These are phyloP conservation scores for Calvatia gigantea DNA, from an alignment of 768 basidiomycete species.

Conservation along the genomic window DNA sequence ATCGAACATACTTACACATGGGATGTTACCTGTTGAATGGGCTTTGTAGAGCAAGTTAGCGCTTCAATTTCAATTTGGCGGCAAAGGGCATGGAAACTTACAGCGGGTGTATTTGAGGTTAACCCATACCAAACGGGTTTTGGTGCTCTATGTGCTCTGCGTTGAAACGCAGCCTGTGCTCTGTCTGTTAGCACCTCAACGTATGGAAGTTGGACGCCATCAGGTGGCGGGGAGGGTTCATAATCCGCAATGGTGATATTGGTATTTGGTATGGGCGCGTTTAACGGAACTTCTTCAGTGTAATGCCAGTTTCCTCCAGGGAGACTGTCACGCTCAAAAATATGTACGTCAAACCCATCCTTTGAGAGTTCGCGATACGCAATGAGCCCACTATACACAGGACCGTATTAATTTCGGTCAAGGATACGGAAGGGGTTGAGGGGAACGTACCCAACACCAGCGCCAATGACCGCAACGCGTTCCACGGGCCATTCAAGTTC, in stretches of 20 bases:
- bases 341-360: conserved; percentile 31
- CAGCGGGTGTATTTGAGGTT: conserved; percentile 31
- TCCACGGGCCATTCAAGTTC: conserved; percentile 34
- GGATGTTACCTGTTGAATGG: conserved; percentile 20
- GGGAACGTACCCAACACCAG: conserved; percentile 33
- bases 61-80: neutral
- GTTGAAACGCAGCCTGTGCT: conserved; percentile 16
- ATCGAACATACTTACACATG: neutral
- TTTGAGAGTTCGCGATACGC: conserved; percentile 31
- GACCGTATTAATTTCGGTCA: neutral
- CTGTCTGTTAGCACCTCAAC: conserved; percentile 22
- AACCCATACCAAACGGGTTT: conserved; percentile 34
- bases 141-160: conserved; percentile 31
- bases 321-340: conserved; percentile 34
- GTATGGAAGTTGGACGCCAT: conserved; percentile 25
- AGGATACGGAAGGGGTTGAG: neutral
- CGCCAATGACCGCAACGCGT: conserved; percentile 37
- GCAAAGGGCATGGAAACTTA: conserved; percentile 15
- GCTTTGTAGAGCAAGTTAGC: conserved; percentile 11
- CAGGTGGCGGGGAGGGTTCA: conserved; percentile 32
- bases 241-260: conserved; percentile 30
- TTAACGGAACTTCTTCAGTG: conserved; percentile 31
- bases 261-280: conserved; percentile 33
- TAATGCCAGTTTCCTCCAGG: conserved; percentile 44
- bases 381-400: conserved; percentile 32